These are phyloP conservation scores for Tephrocybe sp. DNA, from an alignment of 768 basidiomycete genomes.

Conservation along the genomic window DNA sequence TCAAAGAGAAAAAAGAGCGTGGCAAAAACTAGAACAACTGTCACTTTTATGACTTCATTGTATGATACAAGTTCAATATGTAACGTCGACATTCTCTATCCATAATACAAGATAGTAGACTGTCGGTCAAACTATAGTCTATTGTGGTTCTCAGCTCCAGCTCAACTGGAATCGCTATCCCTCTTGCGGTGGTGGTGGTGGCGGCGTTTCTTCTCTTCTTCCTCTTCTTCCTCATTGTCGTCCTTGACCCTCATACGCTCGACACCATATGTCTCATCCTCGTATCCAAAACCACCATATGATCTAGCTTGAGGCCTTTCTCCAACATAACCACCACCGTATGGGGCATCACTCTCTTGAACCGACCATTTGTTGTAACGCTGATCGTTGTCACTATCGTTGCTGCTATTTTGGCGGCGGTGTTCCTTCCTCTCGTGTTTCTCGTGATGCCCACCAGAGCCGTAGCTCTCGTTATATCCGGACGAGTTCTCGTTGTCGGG, in stretches of 20 bases:
- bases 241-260: constrained; percentile 44
- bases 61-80: background rate
- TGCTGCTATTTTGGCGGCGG: constrained; percentile 1
- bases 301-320: constrained; percentile 15
- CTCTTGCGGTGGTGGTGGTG: constrained; percentile 15
- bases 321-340: constrained; percentile 19
- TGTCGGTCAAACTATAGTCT: constrained; percentile 1
- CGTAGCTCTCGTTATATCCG: constrained; percentile 3
- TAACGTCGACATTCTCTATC: too few relatives aligned
- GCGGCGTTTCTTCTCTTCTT: constrained; percentile 18
- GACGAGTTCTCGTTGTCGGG: constrained; percentile 10
- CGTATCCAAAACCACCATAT: constrained; percentile 13
- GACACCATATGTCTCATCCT: constrained; percentile 49
- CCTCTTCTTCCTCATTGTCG: constrained; percentile 34
- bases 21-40: constrained; percentile 1
- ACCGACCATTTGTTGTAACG: constrained; percentile 10
- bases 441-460: constrained; percentile 6
- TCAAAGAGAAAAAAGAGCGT: constrained; percentile 3
- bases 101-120: too few relatives aligned
- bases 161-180: too few relatives aligned
- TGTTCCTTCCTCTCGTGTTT: constrained; percentile 1
- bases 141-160: too few relatives aligned
- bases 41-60: background rate
- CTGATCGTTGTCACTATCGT: constrained; percentile 1
- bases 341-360: constrained; percentile 18